Evolutionary conservation across 768 basidiomycete species (phyloP), one percentile per base, ranked within the genome.

Genomic region (Russula sp.): DNA sequence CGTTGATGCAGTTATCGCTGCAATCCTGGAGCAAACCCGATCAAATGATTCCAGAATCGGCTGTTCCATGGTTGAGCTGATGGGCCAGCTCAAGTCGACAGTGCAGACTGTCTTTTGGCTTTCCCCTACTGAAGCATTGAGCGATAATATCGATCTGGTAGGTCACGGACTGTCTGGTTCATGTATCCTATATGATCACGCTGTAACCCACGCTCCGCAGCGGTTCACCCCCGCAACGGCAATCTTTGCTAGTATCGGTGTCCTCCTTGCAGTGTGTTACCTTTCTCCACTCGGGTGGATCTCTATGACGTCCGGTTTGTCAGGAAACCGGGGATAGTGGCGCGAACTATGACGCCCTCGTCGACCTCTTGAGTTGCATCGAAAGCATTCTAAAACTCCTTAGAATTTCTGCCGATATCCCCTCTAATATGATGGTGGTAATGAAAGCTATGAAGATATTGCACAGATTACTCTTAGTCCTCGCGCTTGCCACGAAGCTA

Each of bases 361-460:
- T 50, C 39, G 32, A 50, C 13, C 47, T 62, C 7, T 56, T 62
- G 40, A 48, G 27, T 14, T 55, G 27, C 37, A 34, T 62, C n/a
- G 61, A 49, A 22, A 35, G 48, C 27, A 56, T 27, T 9, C 48
- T 62, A 6, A 32, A 50, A 9, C 20, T 32, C 8, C 61, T 62
- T n/a, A 50, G 48, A 44, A 40, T 51, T 2, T 50, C 32, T 16
- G 11, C 2, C 11, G 55, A 42, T 35, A 55, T 56, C 22, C 61
- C 61, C 13, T 44, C 39, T 32, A 13, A 55, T 56, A 20, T 56
- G 13, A 5, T 51, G 6, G 55, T 62, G 13, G 16, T 50, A 32
- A 6, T 32, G n/a, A 62, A 50, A 40, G 48, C 55, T 14, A 56
- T 62, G 61, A 62, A 62, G 31, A 56, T 56, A 16, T 34, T 62